Evolutionary conservation across 768 basidiomycete genomes (phyloP), one percentile per base, ranked within the genome.

Genomic region (Lactarius psammicola): DNA sequence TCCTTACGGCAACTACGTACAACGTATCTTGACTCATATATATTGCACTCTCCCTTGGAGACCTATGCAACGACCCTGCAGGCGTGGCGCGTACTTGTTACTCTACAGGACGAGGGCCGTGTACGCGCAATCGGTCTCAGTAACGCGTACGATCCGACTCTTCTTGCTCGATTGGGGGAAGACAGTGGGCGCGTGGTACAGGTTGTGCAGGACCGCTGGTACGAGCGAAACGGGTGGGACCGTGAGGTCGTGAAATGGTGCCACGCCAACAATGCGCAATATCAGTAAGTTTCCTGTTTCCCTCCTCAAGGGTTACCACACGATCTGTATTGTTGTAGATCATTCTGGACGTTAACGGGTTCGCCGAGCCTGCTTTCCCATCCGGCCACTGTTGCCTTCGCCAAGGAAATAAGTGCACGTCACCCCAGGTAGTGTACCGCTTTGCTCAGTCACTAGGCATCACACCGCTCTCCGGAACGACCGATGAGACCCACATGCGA

Each of bases 321-420:
- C 17, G 57, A 38, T 34, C 57, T 33, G 33, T 7, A 8, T 23
- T 60, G 26, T 38, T 54, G 31, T 70, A 92, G 91, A 70, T 92
- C 91, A 18, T 94, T 94, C 75, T 94, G 93, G 92, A 94, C 93
- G 28, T 76, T 95, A 28, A 82, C 88, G 1, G 89, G 90, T 20
- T 89, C 90, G 3, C 87, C 90, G 4, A 78, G 72, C 18, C 77
- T 93, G 10, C 77, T 92, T 5, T 61, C 73, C 3, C 81, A 87
- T 71, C 82, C 81, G 0, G 72, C 77, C 2, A 71, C 88, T 5
- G 69, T 75, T 20, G 68, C 76, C 4, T 76, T 88, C 17, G 82
- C 86, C 0, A 65, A 78, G 20, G 77, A 75, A 77, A 83, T 30
- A 74, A 78, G 1, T 80, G 85, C 64, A 89, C 90, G 0, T 80